Base-by-base conservation (phyloP, 108 stramenopile genomes). In the Epipyxis sp. region DNA sequence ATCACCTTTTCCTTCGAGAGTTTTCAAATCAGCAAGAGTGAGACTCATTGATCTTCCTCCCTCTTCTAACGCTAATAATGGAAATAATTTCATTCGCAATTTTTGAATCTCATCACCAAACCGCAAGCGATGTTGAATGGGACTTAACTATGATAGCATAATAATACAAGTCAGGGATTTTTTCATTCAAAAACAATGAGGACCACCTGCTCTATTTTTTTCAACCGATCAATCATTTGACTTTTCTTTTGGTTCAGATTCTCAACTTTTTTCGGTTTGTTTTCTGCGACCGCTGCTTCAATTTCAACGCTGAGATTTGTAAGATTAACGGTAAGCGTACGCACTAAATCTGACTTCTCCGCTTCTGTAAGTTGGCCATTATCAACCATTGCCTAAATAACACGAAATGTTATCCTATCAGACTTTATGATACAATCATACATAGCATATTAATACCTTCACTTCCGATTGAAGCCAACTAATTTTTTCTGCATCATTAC, bases 341-440 rank as follows among this genome's bases (percentile, higher is more conserved):
- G 10, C 34, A 74, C 3, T 42, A 74, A 25, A 20, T 74, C 20
- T 13, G 44, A 37, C 44, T 57, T 46, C 35, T 74, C 71, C 10
- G n/a, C 6, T 43, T 3, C 71, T 32, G 71, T 74, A 6, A 74
- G 71, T 29, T 74, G 37, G 20, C 71, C 71, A 27, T 74, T 3
- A 74, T 74, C 71, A 13, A 74, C 71, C 71, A 74, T 74, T 20
- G 3, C n/a, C n/a, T n/a, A n/a, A n/a, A n/a, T n/a, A n/a, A n/a
- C n/a, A n/a, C n/a, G n/a, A n/a, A n/a, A n/a, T n/a, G n/a, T n/a
- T n/a, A n/a, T n/a, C n/a, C n/a, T n/a, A n/a, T n/a, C n/a, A n/a
- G n/a, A n/a, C n/a, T n/a, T n/a, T n/a, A n/a, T n/a, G n/a, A n/a
- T n/a, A n/a, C n/a, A n/a, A n/a, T n/a, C n/a, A n/a, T n/a, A n/a